These are phyloP conservation scores for Cercospora zeina DNA, from an alignment of 2,329 filamentous ascomycete genomes.

Conservation along the genomic window DNA sequence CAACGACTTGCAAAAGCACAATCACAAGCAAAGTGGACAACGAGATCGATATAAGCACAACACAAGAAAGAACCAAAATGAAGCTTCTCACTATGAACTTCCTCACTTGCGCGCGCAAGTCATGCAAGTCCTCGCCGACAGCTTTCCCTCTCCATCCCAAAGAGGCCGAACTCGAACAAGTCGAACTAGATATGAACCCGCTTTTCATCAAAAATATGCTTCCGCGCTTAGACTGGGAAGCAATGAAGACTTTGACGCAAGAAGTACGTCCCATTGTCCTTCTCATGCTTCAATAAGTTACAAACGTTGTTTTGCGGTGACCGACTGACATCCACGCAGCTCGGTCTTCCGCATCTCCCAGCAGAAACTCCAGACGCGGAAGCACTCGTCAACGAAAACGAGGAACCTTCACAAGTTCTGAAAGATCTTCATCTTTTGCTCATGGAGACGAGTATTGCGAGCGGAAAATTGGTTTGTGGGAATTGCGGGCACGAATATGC, in stretches of 20 bases:
- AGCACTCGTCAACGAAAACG: constrained; percentile 54
- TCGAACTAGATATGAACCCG: constrained; percentile 78
- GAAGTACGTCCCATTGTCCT: constrained; percentile 59
- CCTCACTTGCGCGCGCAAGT: constrained; percentile 91
- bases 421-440: constrained; percentile 78
- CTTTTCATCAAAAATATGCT: constrained; percentile 81
- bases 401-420: constrained; percentile 67
- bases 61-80: constrained; percentile 56
- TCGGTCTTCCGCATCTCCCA: constrained; percentile 75
- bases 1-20: too few relatives aligned
- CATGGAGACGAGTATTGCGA: constrained; percentile 83
- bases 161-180: constrained; percentile 84
- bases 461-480: constrained; percentile 86
- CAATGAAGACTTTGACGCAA: constrained; percentile 69
- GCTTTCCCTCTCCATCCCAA: constrained; percentile 91
- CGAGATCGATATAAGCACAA: not conserved
- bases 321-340: constrained; percentile 50
- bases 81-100: constrained; percentile 97
- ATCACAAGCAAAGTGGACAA: not conserved
- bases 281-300: not conserved
- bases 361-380: constrained; percentile 39
- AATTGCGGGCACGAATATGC: constrained; percentile 92
- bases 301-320: constrained; percentile 30
- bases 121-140: constrained; percentile 76
- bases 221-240: constrained; percentile 84